Base-by-base conservation (phyloP, 306 rosid species). In the Argentina anserina region DNA sequence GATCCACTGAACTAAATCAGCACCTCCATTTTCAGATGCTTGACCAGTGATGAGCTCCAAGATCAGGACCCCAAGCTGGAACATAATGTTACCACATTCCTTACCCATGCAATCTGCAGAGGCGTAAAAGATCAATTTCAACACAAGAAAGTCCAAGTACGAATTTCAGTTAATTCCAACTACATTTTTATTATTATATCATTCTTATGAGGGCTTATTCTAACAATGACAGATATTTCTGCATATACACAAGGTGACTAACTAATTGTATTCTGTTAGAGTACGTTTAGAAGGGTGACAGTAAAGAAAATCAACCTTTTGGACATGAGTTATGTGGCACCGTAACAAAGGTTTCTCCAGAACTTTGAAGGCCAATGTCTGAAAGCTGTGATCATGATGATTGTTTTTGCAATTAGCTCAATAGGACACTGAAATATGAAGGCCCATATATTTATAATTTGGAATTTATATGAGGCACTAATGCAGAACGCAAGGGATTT, bases 11-110 rank as follows among this genome's bases (percentile, higher is more conserved):
- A 93, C 83, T 56, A 91, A 80, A 76, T 91, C 92, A 0, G 84
- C 80, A 46, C 87, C 88, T 37, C 88, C 84, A 84, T 87, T 83
- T 75, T 89, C 94, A 15, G 96, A 87, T 46, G 94, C 91, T 73
- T 85, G 98, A 59, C 98, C 97, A 0, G 97, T 91, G 47, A 93
- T 75, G n/a, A 91, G 90, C 80, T 89, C 98, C 71, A 91, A 79
- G 82, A 93, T 87, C 72, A 91, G 84, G 56, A 91, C 89, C 72
- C 97, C 97, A 12, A 93, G 92, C 80, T 89, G 98, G 84, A 79
- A 90, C 81, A 91, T 77, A 25, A 93, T 75, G 80, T 78, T 81
- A 25, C 88, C 80, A 74, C 83, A 78, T 79, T 79, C 85, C 80
- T 85, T 87, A 72, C 71, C 84, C 72, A 25, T 58, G 75, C 80